Base-by-base conservation (phyloP, 2,329 filamentous ascomycete genomes). In the Metarhizium anisopliae region DNA sequence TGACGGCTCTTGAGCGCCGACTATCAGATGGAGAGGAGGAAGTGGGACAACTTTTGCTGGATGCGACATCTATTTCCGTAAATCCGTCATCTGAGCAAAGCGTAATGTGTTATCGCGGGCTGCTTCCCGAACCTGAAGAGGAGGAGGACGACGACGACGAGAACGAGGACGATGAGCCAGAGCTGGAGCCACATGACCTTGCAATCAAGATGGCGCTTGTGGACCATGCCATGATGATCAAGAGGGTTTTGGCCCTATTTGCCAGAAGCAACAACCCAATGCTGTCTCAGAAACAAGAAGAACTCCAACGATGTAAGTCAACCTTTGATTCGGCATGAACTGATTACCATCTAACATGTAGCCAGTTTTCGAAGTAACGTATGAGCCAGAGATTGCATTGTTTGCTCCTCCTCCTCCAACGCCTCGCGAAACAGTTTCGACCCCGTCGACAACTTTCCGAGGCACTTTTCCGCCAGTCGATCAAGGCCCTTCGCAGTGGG, bases 211-310 rank as follows among this genome's bases (percentile, higher is more conserved):
- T 92, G 68, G 89, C 90, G 0, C 78, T 97, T 35, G 81, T 95
- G 47, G 94, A 97, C 65, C 92, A 97, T 69, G 90, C 90, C 2
- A 81, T 95, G 58, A 86, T 90, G 69, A 84, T 97, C 63, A 91
- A 93, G 73, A 85, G 90, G 60, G 93, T 90, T 64, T 72, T 97
- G 59, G 77, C 77, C 4, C 78, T 85, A 62, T 89, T 90, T 69
- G 79, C 80, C 57, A 83, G 81, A 69, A 84, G 78, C 74, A 80
- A 71, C 43, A 83, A 81, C 69, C 82, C 76, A 69, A 78, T 74
- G 70, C 83, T 81, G 68, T 76, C 70, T 63, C 75, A 71, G 59
- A 75, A 74, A 49, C 75, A 81, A 36, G 78, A 82, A 64, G 83
- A 87, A 66, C 74, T 90, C 40, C 77, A 81, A 58, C 77, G 76